These are phyloP conservation scores for Umbilicaria muhlenbergii DNA, from an alignment of 495 filamentous ascomycete species.

Conservation along the genomic window DNA sequence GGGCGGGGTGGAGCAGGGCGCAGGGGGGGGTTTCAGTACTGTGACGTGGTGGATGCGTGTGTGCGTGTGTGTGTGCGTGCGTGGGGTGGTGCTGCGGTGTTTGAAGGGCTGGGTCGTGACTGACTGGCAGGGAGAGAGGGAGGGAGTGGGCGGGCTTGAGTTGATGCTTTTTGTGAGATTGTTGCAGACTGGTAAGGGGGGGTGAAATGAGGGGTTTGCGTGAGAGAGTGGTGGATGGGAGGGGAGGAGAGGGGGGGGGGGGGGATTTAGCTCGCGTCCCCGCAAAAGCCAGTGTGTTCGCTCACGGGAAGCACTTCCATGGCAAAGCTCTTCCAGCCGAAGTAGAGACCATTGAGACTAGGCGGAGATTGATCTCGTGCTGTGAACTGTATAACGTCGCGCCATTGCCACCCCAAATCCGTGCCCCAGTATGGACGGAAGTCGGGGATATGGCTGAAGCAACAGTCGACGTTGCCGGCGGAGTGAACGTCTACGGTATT, in stretches of 20 bases:
- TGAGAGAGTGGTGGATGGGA: too few species aligned
- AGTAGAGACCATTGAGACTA: conserved; percentile 5
- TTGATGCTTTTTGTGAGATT: not conserved
- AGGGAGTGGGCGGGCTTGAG: too few species aligned
- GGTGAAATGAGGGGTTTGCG: not conserved
- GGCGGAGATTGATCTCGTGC: conserved; percentile 2
- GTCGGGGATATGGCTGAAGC: conserved; percentile 2
- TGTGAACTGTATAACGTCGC: conserved; percentile 1
- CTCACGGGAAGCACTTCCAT: conserved; percentile 2
- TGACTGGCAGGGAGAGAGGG: too few species aligned
- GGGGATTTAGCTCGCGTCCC: too few species aligned
- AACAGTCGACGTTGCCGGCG: not conserved
- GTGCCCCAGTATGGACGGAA: conserved; percentile 2
- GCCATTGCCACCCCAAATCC: conserved; percentile 2
- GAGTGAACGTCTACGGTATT: conserved; percentile 3
- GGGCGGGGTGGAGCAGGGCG: too few species aligned
- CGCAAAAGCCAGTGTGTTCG: conserved; percentile 4
- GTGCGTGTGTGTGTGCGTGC: too few species aligned
- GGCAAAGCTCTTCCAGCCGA: conserved; percentile 5
- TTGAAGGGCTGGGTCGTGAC: too few species aligned
- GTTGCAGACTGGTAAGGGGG: not conserved
- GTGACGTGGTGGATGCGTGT: too few species aligned
- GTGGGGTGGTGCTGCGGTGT: too few species aligned
- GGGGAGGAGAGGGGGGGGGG: too few species aligned
- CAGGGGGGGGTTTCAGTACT: too few species aligned